A percentile compares a stretch with the other conserved stretches of the same genome.
These are phyloP conservation scores for Licmophora abbreviata DNA, from an alignment of 108 stramenopile species.

Conservation along the genomic window DNA sequence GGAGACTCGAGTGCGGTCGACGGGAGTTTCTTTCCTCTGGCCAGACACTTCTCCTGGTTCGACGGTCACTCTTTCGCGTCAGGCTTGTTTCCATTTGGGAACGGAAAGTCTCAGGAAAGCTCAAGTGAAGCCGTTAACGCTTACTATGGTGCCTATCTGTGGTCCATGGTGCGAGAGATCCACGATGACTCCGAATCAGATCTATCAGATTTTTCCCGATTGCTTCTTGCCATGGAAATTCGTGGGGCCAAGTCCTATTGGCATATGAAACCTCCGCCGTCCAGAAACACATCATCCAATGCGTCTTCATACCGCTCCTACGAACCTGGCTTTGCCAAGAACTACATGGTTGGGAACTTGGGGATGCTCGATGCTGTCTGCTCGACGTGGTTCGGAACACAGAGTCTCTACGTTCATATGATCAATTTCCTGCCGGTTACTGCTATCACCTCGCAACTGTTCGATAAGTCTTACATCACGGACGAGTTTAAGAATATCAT, in stretches of 20 bases:
- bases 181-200: constrained; percentile 31
- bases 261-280: constrained; percentile 66
- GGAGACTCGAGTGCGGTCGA: constrained; percentile 14
- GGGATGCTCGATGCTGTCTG: constrained; percentile 69
- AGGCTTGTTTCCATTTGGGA: constrained; percentile 76
- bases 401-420: constrained; percentile 73
- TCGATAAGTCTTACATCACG: constrained; percentile 49
- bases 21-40: constrained; percentile 57
- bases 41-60: constrained; percentile 81
- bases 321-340: constrained; percentile 30
- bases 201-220: constrained; percentile 51
- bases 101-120: constrained; percentile 96
- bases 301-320: background rate
- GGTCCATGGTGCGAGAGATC: constrained; percentile 58
- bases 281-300: background rate
- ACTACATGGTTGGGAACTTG: constrained; percentile 88
- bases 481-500: constrained; percentile 36
- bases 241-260: constrained; percentile 84
- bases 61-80: constrained; percentile 86
- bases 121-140: constrained; percentile 95
- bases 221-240: constrained; percentile 81
- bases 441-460: constrained; percentile 51
- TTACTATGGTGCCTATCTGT: constrained; percentile 90
- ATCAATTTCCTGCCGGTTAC: constrained; percentile 85
- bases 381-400: constrained; percentile 80